Percentiles rank a stretch among this genome's conserved stretches.
These are phyloP conservation scores for Beauveria medogensis DNA, from an alignment of 2,329 filamentous ascomycete genomes.

Conservation along the genomic window DNA sequence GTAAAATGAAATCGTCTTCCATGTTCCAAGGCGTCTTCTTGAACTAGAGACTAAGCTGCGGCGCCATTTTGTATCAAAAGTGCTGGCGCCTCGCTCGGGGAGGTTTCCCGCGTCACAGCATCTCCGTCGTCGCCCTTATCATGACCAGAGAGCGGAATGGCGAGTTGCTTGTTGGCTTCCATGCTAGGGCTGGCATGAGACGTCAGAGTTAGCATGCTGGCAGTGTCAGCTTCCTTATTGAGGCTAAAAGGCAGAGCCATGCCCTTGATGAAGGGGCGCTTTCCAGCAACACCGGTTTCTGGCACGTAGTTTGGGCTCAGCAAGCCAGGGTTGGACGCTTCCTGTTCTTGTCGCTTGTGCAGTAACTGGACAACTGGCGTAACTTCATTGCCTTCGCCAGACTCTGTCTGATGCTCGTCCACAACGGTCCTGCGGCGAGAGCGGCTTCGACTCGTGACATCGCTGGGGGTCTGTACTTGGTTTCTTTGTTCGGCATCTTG, in stretches of 20 bases:
- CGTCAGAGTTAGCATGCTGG: constrained; percentile 61
- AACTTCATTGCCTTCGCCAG: constrained; percentile 25
- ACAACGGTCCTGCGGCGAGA: constrained; percentile 40
- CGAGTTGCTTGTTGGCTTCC: constrained; percentile 9
- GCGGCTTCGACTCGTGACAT: constrained; percentile 25
- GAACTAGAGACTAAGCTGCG: neutral
- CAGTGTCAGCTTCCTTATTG: constrained; percentile 53
- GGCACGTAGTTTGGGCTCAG: constrained; percentile 35
- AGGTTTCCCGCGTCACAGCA: neutral
- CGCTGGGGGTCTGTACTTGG: constrained; percentile 17
- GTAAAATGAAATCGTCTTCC: neutral
- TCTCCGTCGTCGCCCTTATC: constrained; percentile 15
- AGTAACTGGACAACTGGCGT: constrained; percentile 37
- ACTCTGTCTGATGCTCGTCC: constrained; percentile 42
- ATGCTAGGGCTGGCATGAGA: constrained; percentile 26
- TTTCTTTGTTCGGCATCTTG: constrained; percentile 31
- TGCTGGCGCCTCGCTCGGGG: neutral
- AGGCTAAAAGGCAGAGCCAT: constrained; percentile 68
- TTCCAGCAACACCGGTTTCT: constrained; percentile 46
- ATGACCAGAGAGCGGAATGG: constrained; percentile 15
- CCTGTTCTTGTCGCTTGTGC: constrained; percentile 31
- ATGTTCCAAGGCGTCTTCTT: neutral
- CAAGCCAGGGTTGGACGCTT: constrained; percentile 32
- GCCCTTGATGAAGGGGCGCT: constrained; percentile 58
- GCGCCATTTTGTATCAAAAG: neutral